Evolutionary conservation across 805 yeast species (phyloP), one percentile per base, ranked within the genome.

Genomic region (Kurtzmaniella cleridarum): DNA sequence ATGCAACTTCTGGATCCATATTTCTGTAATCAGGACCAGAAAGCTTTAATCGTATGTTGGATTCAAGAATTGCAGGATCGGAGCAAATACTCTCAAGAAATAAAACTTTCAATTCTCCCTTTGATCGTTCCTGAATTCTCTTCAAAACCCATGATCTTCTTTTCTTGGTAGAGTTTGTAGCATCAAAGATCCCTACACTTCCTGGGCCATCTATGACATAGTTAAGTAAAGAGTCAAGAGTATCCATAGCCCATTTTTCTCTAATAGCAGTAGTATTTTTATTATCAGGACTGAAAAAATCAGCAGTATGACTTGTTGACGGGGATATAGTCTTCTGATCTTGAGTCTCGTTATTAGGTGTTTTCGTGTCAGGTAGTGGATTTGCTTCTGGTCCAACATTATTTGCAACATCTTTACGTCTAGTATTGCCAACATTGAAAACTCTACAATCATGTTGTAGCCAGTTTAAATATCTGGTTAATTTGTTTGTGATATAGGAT

Each of bases 171-270:
- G 87, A 78, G 54, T 84, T 84, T 1, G 95, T 84, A 1, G 93
- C 93, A 61, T 84, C 95, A 57, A 84, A 84, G 8, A 91, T 87
- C 2, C 97, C 98, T 7, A 91, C 96, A 5, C 90, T 80, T 2
- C 98, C 98, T 26, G 81, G 78, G 0, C 88, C 95, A 11, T 77
- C 72, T 35, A 89, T 57, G 3, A 93, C 74, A 60, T 86, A 90
- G 49, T 90, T 91, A 27, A 91, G 66, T 40, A 91, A 62, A 51
- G 83, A 84, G 43, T 88, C 91, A 41, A 91, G 65, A 0, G 98
- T 91, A 47, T 91, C 95, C 79, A 84, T 81, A 0, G 98, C 98
- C 98, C 98, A 93, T 58, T 84, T 76, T 53, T 91, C 97, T 44
- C 98, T 75, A 33, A 88, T 65, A 26, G 71, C 67, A 3, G 77